These are phyloP conservation scores for Eutrema japonicum DNA, from an alignment of 345 rosid genomes.

Conservation along the genomic window DNA sequence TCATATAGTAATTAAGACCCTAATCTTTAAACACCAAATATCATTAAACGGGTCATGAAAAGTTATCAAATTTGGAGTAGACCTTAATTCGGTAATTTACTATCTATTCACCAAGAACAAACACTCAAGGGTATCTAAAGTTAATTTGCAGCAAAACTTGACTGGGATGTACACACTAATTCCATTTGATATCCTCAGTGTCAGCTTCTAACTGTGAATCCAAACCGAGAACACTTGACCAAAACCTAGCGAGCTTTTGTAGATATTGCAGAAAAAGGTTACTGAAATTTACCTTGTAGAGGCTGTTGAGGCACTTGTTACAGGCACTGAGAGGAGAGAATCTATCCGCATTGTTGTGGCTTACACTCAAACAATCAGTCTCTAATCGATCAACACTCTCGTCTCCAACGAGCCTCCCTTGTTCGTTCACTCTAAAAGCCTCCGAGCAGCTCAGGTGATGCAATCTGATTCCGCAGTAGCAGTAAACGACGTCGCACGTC, in stretches of 20 bases:
- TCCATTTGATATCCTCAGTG: background rate
- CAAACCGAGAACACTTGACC: background rate
- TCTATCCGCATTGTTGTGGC: constrained; percentile 51
- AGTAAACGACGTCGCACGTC: constrained; percentile 84
- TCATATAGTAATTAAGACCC: constrained; percentile 21
- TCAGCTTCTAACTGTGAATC: background rate
- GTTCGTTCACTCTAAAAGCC: constrained; percentile 55
- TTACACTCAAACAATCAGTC: constrained; percentile 63
- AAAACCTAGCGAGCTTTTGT: background rate
- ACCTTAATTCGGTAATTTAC: background rate
- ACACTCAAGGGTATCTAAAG: constrained; percentile 13
- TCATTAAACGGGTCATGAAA: background rate
- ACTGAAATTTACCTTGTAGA: constrained; percentile 47
- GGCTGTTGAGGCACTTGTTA: constrained; percentile 79
- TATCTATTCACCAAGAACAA: constrained; percentile 19
- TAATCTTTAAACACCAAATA: constrained; percentile 7
- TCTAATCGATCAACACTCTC: constrained; percentile 66
- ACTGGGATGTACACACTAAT: background rate
- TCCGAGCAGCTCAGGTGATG: constrained; percentile 75
- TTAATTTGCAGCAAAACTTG: constrained; percentile 1
- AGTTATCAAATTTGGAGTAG: constrained; percentile 18
- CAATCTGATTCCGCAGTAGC: constrained; percentile 87
- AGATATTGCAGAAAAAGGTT: background rate
- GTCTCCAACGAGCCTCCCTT: constrained; percentile 72
- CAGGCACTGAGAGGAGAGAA: constrained; percentile 75